Evolutionary conservation across 2,329 filamentous ascomycete species (phyloP).

Genomic region (Fusarium sp.): DNA sequence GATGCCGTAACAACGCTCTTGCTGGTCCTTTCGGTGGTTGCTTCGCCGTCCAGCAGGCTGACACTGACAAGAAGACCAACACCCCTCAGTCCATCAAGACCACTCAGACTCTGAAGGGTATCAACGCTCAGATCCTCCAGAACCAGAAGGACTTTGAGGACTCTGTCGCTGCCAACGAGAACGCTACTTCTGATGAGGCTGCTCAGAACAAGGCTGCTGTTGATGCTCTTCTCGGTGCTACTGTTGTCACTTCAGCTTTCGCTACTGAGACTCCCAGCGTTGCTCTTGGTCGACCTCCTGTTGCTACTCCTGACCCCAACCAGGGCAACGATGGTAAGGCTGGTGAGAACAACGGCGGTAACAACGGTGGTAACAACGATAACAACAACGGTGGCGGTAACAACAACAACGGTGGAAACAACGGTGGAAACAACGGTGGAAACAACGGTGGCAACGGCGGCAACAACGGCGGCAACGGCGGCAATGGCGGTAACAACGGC

Average conservation of each 20-base stretch:
- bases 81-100: constrained; percentile 61
- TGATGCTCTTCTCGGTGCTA: constrained; percentile 53
- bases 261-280: constrained; percentile 52
- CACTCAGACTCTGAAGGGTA: constrained; percentile 57
- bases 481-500: not conserved
- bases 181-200: constrained; percentile 51
- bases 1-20: constrained; percentile 69
- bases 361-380: constrained; percentile 10
- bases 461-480: not conserved
- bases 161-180: constrained; percentile 57
- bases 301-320: constrained; percentile 2
- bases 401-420: not conserved
- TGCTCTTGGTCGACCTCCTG: constrained; percentile 29
- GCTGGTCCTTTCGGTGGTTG: constrained; percentile 70
- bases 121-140: constrained; percentile 62
- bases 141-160: constrained; percentile 64
- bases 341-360: constrained; percentile 15
- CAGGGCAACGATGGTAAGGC: constrained; percentile 8
- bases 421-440: not conserved
- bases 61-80: constrained; percentile 57
- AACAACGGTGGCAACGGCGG: not conserved
- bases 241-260: constrained; percentile 47
- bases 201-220: constrained; percentile 54
- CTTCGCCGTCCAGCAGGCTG: constrained; percentile 68
- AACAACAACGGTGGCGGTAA: constrained; percentile 1